Base-by-base conservation (phyloP, 176 grass and related monocot species). In the Chrysopogon serrulatus region DNA sequence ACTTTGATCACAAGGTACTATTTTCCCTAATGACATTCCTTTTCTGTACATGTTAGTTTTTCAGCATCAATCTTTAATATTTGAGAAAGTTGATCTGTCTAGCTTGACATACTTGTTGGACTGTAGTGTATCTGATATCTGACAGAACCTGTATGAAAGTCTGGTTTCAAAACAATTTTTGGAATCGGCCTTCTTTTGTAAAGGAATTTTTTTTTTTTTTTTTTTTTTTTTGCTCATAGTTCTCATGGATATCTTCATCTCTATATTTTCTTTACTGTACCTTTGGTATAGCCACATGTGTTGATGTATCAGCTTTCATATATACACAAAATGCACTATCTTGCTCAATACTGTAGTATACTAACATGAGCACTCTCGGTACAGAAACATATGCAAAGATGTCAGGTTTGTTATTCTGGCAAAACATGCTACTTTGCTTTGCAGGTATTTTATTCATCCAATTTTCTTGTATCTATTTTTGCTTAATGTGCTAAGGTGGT, bases 351-450 rank as follows among this genome's bases (percentile, higher is more conserved):
- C 34, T 72, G 33, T 30, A 90, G 17, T 71, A 48, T 86, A 82
- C 30, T 89, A 81, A 87, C 57, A 77, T 77, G 78, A 40, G 16
- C 65, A 51, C 51, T 78, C 35, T 92, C 72, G 53, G 63, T 85
- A 37, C 87, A 98, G 96, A 98, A 89, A 72, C 96, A 98, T 87
- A 88, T 93, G 89, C 89, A 90, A 44, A 89, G 78, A 37, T 95
- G 96, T 60, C 73, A 93, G 84, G 39, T 92, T 95, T 95, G 96
- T 91, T 95, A 92, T 92, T 88, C 93, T 84, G 96, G 93, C 71
- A 93, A 90, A 80, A 88, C 89, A 84, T 98, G 96, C 81, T 98
- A 98, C 83, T 73, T 90, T 92, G 71, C 93, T 92, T 84, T 98
- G 84, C 96, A 98, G 96, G 96, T 98, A 90, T 48, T 77, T 70